Base-by-base conservation (phyloP, 2,329 filamentous ascomycete species). In the Aspergillus fumigatiaffinis region DNA sequence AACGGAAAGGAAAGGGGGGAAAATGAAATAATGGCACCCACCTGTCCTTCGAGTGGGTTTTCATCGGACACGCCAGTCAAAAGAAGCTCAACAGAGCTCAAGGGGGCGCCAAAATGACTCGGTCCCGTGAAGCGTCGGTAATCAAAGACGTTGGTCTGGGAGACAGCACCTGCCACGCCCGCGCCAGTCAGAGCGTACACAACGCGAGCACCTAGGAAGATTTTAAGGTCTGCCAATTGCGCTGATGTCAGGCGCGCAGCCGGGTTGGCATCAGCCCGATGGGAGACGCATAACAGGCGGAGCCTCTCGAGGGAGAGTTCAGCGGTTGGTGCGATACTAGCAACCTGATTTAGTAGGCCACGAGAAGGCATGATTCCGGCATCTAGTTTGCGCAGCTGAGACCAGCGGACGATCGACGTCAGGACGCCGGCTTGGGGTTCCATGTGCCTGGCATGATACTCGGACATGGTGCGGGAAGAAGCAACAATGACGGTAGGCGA, bases 81-180 rank as follows among this genome's bases (percentile, higher is more conserved):
- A 67, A 89, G 83, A 42, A 97, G 73, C 77, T 97, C 93, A 1
- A 93, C 83, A 65, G 86, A 88, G 61, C 88, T 90, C 44, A 94
- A 70, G 2, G 93, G 92, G 9, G 88, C 81, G 3, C 94, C 94
- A 68, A 97, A 96, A 72, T 96, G 92, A 57, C 75, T 79, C 49
- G 77, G 76, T 48, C 74, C 75, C 12, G 63, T 60, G 20, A 74
- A 72, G 38, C 75, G 75, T 51, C 93, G 81, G 73, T 97, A 97
- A 71, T 97, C 93, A 69, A 90, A 95, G 42, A 92, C 82, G 60
- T 90, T 87, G 7, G 90, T 96, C 76, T 97, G 93, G 1, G 88
- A 80, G n/a, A 96, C 84, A 0, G 92, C 88, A 41, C 94, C 94
- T 2, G 92, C 93, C n/a, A 97, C 90, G 59, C 85, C 84, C 25